Evolutionary conservation across 192 early-diverging fungal genomes (phyloP).

Genomic region (Podila verticillata): DNA sequence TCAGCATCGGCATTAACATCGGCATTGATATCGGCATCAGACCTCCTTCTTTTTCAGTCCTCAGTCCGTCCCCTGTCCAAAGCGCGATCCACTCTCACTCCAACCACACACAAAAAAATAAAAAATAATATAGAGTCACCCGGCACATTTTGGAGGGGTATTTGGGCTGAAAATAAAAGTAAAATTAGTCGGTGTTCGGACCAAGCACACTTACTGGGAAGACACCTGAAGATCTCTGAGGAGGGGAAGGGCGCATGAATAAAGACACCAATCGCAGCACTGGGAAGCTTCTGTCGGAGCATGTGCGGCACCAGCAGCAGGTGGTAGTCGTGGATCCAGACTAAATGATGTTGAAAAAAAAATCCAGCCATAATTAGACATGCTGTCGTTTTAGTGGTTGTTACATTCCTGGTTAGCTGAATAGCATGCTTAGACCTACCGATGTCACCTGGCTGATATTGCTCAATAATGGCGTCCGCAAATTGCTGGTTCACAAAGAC

Average conservation of each 20-base stretch:
- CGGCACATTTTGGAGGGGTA: not conserved
- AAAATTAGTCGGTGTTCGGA: not conserved
- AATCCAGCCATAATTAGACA: not conserved
- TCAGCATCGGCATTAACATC: too few species aligned
- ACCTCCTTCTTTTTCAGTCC: too few species aligned
- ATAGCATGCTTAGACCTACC: constrained; percentile 58
- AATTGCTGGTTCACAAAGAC: constrained; percentile 81
- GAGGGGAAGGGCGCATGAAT: constrained; percentile 97
- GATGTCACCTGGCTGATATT: constrained; percentile 82
- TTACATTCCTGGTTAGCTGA: constrained; percentile 46
- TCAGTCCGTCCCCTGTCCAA: too few species aligned
- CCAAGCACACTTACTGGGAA: constrained; percentile 66
- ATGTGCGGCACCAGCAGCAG: constrained; percentile 91
- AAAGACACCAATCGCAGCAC: constrained; percentile 92
- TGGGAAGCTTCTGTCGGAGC: constrained; percentile 80
- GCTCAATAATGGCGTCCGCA: constrained; percentile 72
- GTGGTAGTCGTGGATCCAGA: constrained; percentile 99
- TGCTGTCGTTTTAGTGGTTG: not conserved
- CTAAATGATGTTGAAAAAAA: constrained; percentile 39
- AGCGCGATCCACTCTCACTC: too few species aligned
- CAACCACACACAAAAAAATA: too few species aligned
- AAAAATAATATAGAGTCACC: not conserved
- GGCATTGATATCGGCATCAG: too few species aligned
- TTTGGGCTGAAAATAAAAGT: not conserved
- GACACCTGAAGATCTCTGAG: constrained; percentile 95